Evolutionary conservation across 495 filamentous ascomycete species (phyloP).

Genomic region (Lepraria neglecta): DNA sequence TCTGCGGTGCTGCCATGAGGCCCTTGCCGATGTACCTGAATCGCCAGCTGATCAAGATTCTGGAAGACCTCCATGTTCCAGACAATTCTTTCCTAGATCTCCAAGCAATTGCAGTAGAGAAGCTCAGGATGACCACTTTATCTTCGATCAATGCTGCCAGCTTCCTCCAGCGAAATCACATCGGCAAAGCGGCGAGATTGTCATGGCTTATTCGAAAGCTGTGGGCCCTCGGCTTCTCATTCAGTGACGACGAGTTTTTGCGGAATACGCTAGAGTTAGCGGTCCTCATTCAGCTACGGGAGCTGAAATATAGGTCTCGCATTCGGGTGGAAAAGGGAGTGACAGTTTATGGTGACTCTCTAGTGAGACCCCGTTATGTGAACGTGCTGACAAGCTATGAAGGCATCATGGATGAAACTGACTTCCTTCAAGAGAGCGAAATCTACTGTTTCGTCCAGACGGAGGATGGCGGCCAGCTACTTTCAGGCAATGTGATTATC

Average conservation of each 20-base stretch:
- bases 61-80: conserved; percentile 63
- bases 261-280: conserved; percentile 56
- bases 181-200: conserved; percentile 50
- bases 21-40: conserved; percentile 67
- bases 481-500: conserved; percentile 44
- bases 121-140: conserved; percentile 50
- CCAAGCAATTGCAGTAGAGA: conserved; percentile 50
- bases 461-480: conserved; percentile 23
- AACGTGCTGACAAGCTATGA: neutral
- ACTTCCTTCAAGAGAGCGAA: conserved; percentile 57
- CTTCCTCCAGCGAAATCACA: conserved; percentile 53
- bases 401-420: conserved; percentile 73
- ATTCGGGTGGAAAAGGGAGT: conserved; percentile 63
- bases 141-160: conserved; percentile 50
- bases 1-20: conserved; percentile 60
- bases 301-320: conserved; percentile 68
- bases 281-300: conserved; percentile 56
- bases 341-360: conserved; percentile 55
- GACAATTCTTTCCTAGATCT: conserved; percentile 52
- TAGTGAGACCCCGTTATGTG: no score
- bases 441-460: conserved; percentile 53
- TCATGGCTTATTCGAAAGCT: conserved; percentile 53
- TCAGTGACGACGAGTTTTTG: conserved; percentile 59
- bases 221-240: conserved; percentile 49
- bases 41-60: conserved; percentile 70